Evolutionary conservation across 768 basidiomycete species (phyloP).

Genomic region (Boletus subparvulus): DNA sequence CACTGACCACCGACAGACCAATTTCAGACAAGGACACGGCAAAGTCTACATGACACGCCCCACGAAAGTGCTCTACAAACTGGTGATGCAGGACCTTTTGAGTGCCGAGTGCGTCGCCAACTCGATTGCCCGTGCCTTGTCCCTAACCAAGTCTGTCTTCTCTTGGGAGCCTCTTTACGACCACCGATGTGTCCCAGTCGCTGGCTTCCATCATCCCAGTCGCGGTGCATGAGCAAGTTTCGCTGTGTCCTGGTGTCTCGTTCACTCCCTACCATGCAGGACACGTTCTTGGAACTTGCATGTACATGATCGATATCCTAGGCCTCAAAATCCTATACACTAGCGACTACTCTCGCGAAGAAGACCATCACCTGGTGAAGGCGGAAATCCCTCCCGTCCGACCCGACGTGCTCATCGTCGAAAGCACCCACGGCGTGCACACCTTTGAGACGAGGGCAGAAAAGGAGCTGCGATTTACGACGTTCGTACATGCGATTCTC

Average conservation of each 20-base stretch:
- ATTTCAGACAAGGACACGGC: slow-evolving; percentile 91
- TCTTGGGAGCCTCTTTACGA: slow-evolving; percentile 72
- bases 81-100: slow-evolving; percentile 98
- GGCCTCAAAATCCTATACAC: slow-evolving; percentile 94
- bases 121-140: neutral
- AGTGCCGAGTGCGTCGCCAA: slow-evolving; percentile 69
- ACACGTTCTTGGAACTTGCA: slow-evolving; percentile 95
- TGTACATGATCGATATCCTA: slow-evolving; percentile 95
- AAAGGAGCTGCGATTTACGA: slow-evolving; percentile 87
- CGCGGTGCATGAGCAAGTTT: slow-evolving; percentile 87
- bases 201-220: slow-evolving; percentile 81
- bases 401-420: slow-evolving; percentile 93
- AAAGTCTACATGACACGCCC: slow-evolving; percentile 99
- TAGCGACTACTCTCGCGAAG: slow-evolving; percentile 95
- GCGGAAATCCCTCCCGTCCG: slow-evolving; percentile 88
- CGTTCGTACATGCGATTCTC: slow-evolving; percentile 88
- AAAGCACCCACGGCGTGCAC: slow-evolving; percentile 96
- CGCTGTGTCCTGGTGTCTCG: slow-evolving; percentile 84
- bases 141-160: slow-evolving; percentile 49
- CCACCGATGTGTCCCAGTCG: slow-evolving; percentile 76
- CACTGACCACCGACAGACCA: slow-evolving; percentile 60
- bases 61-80: slow-evolving; percentile 95
- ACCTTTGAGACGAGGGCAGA: slow-evolving; percentile 82
- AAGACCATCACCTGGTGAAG: slow-evolving; percentile 93
- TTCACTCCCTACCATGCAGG: slow-evolving; percentile 98